phyloP scores from a whole-genome alignment of 345 rosid species.

The Kernera saxatilis region DNA sequence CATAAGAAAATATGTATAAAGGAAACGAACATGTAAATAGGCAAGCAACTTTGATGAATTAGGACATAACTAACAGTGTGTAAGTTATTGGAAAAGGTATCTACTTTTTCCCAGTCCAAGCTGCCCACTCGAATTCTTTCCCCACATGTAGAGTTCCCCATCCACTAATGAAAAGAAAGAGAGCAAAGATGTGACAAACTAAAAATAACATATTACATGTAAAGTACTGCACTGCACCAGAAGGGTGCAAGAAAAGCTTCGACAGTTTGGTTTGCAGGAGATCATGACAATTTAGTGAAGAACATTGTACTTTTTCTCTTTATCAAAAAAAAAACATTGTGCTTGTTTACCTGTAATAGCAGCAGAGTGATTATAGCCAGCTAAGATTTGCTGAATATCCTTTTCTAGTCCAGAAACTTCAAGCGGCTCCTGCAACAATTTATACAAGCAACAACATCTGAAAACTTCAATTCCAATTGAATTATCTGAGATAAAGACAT shows the following conservation, averaged over 20 bases:
- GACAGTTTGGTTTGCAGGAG: background rate
- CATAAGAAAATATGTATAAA: constrained; percentile 10
- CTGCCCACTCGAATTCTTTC: constrained; percentile 89
- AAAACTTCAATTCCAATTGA: background rate
- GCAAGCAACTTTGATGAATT: background rate
- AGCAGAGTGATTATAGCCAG: constrained; percentile 89
- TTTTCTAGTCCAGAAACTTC: constrained; percentile 61
- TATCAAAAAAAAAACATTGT: background rate
- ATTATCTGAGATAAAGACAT: background rate
- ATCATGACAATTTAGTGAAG: background rate
- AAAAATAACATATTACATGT: background rate
- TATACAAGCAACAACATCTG: background rate
- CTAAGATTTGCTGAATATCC: constrained; percentile 61
- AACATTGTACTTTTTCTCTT: background rate
- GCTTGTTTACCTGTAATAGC: constrained; percentile 69
- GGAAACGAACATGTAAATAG: background rate
- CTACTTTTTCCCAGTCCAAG: constrained; percentile 96
- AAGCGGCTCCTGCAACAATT: constrained; percentile 60
- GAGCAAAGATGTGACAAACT: background rate
- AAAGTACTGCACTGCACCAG: background rate
- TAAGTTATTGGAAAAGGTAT: background rate
- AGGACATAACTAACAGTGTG: background rate
- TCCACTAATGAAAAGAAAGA: constrained; percentile 42
- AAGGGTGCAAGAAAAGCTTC: background rate
- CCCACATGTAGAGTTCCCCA: constrained; percentile 93